Conservation (phyloP, 2,329 filamentous ascomycete genomes). For the Paracamarosporium sp. region DNA sequence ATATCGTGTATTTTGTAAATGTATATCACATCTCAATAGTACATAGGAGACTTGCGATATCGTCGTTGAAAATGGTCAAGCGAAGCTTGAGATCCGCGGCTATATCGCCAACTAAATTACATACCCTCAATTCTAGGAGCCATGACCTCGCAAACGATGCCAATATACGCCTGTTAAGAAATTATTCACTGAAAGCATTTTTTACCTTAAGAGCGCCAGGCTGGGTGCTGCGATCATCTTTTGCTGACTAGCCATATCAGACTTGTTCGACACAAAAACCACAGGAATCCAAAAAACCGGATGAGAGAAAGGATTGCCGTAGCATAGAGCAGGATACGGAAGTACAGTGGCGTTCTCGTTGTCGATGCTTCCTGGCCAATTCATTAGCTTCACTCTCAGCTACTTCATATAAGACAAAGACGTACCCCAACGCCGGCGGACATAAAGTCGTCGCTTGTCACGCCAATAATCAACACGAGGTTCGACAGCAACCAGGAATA, state of each 20-base stretch:
- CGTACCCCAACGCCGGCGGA: conserved; percentile 77
- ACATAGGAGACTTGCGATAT: too few relatives aligned
- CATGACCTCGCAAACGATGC: too few relatives aligned
- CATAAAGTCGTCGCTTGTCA: conserved; percentile 87
- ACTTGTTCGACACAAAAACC: conserved; percentile 84
- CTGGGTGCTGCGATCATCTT: neutral
- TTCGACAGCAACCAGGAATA: conserved; percentile 98
- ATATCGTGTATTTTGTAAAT: too few relatives aligned
- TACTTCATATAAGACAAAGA: neutral
- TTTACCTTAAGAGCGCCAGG: neutral
- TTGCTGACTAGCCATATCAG: neutral
- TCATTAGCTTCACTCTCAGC: neutral
- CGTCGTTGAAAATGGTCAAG: too few relatives aligned
- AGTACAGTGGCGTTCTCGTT: neutral
- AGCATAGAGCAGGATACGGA: conserved; percentile 50
- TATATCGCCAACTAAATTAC: too few relatives aligned
- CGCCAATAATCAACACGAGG: conserved; percentile 79
- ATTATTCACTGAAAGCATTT: neutral
- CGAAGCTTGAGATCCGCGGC: too few relatives aligned
- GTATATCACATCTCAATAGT: too few relatives aligned
- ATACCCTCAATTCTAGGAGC: too few relatives aligned
- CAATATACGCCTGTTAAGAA: too few relatives aligned
- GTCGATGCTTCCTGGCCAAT: neutral
- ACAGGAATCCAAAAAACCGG: conserved; percentile 88
- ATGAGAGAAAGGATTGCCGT: conserved; percentile 83